Base-by-base conservation (phyloP, 352 stramenopile species). In the Globisporangium carolinianum region DNA sequence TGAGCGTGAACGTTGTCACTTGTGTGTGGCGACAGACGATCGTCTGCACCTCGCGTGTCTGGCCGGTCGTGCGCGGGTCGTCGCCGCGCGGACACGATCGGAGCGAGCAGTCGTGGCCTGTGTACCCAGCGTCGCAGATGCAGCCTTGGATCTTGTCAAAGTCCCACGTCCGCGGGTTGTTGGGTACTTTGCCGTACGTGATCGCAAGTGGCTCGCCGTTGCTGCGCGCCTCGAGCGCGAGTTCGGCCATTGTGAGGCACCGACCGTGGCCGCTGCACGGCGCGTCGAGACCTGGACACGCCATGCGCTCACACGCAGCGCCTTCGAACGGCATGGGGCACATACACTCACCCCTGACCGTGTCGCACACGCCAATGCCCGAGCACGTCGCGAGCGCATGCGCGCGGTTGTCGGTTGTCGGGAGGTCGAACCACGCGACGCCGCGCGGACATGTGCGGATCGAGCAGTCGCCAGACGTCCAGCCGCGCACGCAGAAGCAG, bases 121-220 rank as follows among this genome's bases (percentile, higher is more conserved):
- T 65, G 43, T 83, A 97, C 6, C 87, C 88, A 10, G 58, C 53
- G 62, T 97, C 88, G 67, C 90, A 97, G 35, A 86, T 36, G 68
- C 90, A 97, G 35, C 83, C 88, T n/a, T 89, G 69, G 47, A 97
- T 89, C 58, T 91, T 91, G 68, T 91, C 77, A 17, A 78, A 79
- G 61, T 97, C 90, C 90, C 90, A 97, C 6, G 77, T 87, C 47
- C 61, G 65, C 0, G 80, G 76, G 48, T 78, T 73, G 65, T 91
- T 91, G 18, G 80, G 80, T n/a, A 69, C 83, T 9, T 55, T 60
- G 38, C 83, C 79, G 62, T 90, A 93, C n/a, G 72, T 79, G 57
- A 83, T 61, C 37, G 61, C 58, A 5, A 83, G 47, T 1, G 76
- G 79, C 9, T 89, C 76, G 24, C 77, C 80, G 42, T 89, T 78